Conservation (phyloP, 768 basidiomycete species). For the Pleurotus eryngii region DNA sequence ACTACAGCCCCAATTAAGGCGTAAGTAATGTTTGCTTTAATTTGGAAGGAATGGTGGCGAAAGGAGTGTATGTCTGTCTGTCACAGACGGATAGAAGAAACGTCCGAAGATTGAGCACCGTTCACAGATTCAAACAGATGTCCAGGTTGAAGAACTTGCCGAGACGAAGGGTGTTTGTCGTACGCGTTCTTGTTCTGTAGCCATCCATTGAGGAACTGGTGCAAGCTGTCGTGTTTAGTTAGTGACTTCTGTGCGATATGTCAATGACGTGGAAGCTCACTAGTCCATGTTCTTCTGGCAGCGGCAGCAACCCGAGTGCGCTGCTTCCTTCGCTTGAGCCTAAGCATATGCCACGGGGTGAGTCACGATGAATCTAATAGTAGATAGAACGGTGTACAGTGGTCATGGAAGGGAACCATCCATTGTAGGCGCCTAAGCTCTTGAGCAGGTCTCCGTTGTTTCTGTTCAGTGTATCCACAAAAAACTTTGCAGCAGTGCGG, state of each 20-base stretch:
- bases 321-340: slow-evolving; percentile 58
- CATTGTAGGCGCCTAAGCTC: slow-evolving; percentile 74
- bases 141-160: slow-evolving; percentile 71
- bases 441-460: slow-evolving; percentile 52
- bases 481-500: slow-evolving; percentile 57
- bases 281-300: slow-evolving; percentile 90
- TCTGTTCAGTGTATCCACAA: slow-evolving; percentile 43
- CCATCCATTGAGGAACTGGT: slow-evolving; percentile 76
- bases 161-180: slow-evolving; percentile 32
- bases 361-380: no score
- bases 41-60: neutral
- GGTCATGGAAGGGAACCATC: slow-evolving; percentile 62
- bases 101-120: neutral
- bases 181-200: slow-evolving; percentile 56
- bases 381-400: slow-evolving; percentile 31
- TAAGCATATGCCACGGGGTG: slow-evolving; percentile 16
- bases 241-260: slow-evolving; percentile 5
- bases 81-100: no score
- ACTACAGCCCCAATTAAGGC: no score
- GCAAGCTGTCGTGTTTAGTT: slow-evolving; percentile 39
- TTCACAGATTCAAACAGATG: slow-evolving; percentile 22
- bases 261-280: slow-evolving; percentile 36
- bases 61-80: neutral
- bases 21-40: neutral
- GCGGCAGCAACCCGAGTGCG: slow-evolving; percentile 48